Conservation (phyloP, 805 yeast species). For the Metschnikowia sp. region DNA sequence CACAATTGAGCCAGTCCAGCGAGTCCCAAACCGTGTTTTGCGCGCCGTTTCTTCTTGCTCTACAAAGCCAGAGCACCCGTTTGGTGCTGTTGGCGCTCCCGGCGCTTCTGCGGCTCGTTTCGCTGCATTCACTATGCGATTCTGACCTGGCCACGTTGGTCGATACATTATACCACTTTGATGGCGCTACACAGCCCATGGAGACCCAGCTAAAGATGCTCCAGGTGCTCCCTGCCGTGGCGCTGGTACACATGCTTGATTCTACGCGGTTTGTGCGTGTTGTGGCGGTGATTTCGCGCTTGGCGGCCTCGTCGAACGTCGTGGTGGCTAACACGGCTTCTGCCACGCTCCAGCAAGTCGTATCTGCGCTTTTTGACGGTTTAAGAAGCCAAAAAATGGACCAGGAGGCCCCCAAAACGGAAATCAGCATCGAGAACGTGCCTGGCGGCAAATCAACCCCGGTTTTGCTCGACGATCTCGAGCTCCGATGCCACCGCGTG, state of each 20-base stretch:
- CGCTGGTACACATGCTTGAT: conserved; percentile 53
- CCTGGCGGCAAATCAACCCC: background rate
- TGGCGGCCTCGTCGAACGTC: conserved; percentile 63
- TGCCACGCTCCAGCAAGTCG: conserved; percentile 86
- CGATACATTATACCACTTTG: conserved; percentile 46
- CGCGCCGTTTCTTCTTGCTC: conserved; percentile 67
- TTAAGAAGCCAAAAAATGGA: conserved; percentile 17
- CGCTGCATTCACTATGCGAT: conserved; percentile 51
- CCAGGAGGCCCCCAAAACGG: background rate
- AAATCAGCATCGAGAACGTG: background rate
- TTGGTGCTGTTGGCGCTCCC: conserved; percentile 70
- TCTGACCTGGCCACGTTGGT: conserved; percentile 53
- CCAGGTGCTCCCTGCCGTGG: conserved; percentile 75
- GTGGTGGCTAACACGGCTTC: conserved; percentile 87
- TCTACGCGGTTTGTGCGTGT: conserved; percentile 49
- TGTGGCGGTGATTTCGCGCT: conserved; percentile 64
- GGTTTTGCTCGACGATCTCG: conserved; percentile 42
- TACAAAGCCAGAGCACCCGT: conserved; percentile 73
- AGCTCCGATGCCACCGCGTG: conserved; percentile 68
- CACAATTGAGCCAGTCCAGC: conserved; percentile 27
- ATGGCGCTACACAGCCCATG: conserved; percentile 71
- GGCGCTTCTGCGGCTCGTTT: conserved; percentile 60
- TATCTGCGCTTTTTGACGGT: conserved; percentile 74
- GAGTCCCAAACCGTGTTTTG: conserved; percentile 35
- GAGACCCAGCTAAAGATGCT: conserved; percentile 85